These are phyloP conservation scores for Phialophora chinensis DNA, from an alignment of 2,329 filamentous ascomycete species.

Conservation along the genomic window DNA sequence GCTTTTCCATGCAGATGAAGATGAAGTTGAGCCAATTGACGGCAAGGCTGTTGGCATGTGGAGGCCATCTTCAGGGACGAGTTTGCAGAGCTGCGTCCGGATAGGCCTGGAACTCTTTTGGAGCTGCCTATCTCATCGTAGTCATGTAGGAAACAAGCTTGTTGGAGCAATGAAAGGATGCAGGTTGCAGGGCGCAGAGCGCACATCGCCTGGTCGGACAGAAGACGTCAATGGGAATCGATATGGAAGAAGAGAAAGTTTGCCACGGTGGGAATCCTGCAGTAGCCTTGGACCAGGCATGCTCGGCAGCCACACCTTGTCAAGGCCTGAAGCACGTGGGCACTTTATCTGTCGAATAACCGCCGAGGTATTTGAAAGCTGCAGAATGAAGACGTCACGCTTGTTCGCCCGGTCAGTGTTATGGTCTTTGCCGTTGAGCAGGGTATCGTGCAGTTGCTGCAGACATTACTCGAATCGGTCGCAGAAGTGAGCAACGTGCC, in stretches of 20 bases:
- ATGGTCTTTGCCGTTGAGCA: neutral
- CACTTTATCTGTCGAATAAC: constrained; percentile 3
- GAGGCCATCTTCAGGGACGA: constrained; percentile 1
- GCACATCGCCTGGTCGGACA: neutral
- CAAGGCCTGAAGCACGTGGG: constrained; percentile 15
- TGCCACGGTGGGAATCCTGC: constrained; percentile 4
- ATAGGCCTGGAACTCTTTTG: neutral
- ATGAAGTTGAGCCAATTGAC: constrained; percentile 13
- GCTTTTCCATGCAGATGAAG: constrained; percentile 10
- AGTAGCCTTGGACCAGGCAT: neutral
- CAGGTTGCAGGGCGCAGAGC: neutral
- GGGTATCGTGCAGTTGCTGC: neutral
- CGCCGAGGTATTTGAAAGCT: constrained; percentile 12
- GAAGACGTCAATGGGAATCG: neutral
- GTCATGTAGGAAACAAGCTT: constrained; percentile 7
- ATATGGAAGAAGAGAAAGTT: constrained; percentile 1
- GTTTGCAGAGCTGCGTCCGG: neutral
- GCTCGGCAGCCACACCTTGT: constrained; percentile 16
- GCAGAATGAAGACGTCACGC: constrained; percentile 2
- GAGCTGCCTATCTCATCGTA: constrained; percentile 25
- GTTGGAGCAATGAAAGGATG: neutral
- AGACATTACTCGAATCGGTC: neutral
- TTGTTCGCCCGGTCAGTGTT: neutral
- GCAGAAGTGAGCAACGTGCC: neutral
- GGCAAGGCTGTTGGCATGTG: constrained; percentile 12